These are phyloP conservation scores for Lasiosphaeria hispida DNA, from an alignment of 495 filamentous ascomycete species.

Conservation along the genomic window DNA sequence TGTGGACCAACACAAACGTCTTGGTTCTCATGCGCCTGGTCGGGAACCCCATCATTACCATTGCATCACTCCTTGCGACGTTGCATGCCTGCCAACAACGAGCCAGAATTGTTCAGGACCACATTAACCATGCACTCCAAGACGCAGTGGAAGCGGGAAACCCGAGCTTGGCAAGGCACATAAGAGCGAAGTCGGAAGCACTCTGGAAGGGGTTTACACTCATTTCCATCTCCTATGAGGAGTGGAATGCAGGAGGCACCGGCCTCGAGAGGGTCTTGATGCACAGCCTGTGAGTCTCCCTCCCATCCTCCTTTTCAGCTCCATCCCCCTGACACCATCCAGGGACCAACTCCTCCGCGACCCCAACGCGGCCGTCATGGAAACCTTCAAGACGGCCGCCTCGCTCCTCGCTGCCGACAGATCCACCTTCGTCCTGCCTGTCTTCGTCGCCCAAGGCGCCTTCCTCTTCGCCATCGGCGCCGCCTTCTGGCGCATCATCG, in stretches of 20 bases:
- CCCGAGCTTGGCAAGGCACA: no score
- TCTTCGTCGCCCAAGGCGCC: conserved; percentile 12
- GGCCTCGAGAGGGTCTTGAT: not conserved
- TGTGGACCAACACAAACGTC: conserved; percentile 13
- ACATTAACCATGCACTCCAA: not conserved
- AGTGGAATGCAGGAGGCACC: conserved; percentile 4
- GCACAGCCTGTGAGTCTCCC: not conserved
- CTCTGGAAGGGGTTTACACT: conserved; percentile 11
- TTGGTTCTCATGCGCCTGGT: conserved; percentile 11
- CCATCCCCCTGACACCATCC: no score
- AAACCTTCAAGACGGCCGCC: conserved; percentile 1
- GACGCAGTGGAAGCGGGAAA: no score
- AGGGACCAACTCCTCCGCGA: not conserved
- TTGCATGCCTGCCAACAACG: not conserved
- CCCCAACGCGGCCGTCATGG: not conserved
- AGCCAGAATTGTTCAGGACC: not conserved
- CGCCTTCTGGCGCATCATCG: conserved; percentile 17
- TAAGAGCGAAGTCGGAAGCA: not conserved
- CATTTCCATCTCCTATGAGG: conserved; percentile 1
- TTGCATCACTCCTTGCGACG: conserved; percentile 12
- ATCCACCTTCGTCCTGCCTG: conserved; percentile 14
- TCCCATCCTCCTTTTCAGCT: no score
- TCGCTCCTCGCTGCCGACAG: conserved; percentile 13
- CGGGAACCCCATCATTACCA: conserved; percentile 12
- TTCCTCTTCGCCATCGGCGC: conserved; percentile 18